Evolutionary conservation across 2,329 filamentous ascomycete genomes (phyloP).

Genomic region (Xylaria sp.): DNA sequence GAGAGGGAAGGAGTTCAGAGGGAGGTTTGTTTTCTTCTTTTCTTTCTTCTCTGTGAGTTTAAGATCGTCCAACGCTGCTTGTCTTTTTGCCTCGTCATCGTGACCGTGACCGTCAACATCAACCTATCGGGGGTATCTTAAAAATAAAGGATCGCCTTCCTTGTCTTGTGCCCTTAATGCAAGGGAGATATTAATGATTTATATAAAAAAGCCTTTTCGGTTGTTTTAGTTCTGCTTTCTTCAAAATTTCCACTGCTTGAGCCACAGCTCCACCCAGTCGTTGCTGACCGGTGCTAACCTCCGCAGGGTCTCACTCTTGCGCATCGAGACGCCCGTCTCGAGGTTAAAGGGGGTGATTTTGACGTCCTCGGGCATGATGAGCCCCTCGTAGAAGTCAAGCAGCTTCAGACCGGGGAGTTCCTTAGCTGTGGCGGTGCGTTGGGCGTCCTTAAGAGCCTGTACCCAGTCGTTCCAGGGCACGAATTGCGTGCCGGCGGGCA

Average conservation of each 20-base stretch:
- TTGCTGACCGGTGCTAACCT: constrained; percentile 34
- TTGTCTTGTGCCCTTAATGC: constrained; percentile 18
- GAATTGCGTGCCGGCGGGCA: constrained; percentile 35
- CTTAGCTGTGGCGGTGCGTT: constrained; percentile 35
- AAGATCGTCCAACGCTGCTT: neutral
- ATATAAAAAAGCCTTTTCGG: constrained; percentile 1
- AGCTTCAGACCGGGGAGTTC: constrained; percentile 41
- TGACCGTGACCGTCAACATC: constrained; percentile 21
- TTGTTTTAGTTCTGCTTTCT: neutral
- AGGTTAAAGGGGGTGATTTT: constrained; percentile 40
- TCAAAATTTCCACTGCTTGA: constrained; percentile 40
- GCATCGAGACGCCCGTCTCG: constrained; percentile 31
- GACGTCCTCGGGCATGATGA: constrained; percentile 32
- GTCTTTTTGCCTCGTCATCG: constrained; percentile 1
- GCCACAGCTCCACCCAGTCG: constrained; percentile 40
- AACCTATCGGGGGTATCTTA: constrained; percentile 27
- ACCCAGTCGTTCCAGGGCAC: constrained; percentile 40
- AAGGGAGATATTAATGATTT: constrained; percentile 13
- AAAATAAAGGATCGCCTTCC: constrained; percentile 24
- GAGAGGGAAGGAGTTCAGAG: constrained; percentile 3
- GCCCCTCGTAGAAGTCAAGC: constrained; percentile 40
- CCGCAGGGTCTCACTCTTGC: constrained; percentile 36
- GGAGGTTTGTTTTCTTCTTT: neutral
- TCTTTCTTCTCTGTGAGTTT: constrained; percentile 11
- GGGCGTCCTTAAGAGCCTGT: constrained; percentile 33